Base-by-base conservation (phyloP, 2,329 filamentous ascomycete species). In the Diatrype stigma region DNA sequence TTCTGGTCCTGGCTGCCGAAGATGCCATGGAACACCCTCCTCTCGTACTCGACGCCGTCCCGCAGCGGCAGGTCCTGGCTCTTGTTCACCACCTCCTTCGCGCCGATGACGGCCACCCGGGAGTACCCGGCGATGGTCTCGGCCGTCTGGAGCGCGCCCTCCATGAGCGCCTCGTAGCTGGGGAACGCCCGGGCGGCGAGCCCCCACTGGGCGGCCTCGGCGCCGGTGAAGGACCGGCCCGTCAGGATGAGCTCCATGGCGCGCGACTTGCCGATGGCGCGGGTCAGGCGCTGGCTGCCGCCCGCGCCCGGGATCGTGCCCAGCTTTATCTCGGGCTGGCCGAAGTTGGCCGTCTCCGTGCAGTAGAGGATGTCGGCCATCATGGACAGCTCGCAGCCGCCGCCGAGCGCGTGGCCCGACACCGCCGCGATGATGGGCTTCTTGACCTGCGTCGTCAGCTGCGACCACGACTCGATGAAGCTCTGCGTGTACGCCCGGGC, bases 51-150 rank as follows among this genome's bases (percentile, higher is more conserved):
- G 2, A 99, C 88, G 14, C 94, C 94, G 65, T 97, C 94, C 60
- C 88, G 77, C 53, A 99, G 74, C 3, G 86, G 79, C 60, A 96
- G 73, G 63, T 99, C 94, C 77, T 97, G 92, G 70, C 91, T 96
- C 85, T 96, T 97, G 70, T 97, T 96, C 50, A 99, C 93, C n/a
- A 94, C 93, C 78, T 99, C 94, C 79, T 99, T 99, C 51, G 83
- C 87, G 11, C 89, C 94, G 73, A 90, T 85, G 52, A 96, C 84
- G 1, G 93, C 89, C n/a, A 99, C 86, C 66, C 80, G 84, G 48
- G 89, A 92, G 71, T 94, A 90, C 1, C 87, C 75, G 0, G 94
- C 92, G 73, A 99, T 96, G 48, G 84, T 92, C 77, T 89, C 90
- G 2, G 94, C 94, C 17, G 90, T 93, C 67, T 86, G 83, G 54